A percentile compares a stretch with the other conserved stretches of the same genome.
Evolutionary conservation across 441 rosid species (phyloP).

Genomic region (Erysimum cheiri): DNA sequence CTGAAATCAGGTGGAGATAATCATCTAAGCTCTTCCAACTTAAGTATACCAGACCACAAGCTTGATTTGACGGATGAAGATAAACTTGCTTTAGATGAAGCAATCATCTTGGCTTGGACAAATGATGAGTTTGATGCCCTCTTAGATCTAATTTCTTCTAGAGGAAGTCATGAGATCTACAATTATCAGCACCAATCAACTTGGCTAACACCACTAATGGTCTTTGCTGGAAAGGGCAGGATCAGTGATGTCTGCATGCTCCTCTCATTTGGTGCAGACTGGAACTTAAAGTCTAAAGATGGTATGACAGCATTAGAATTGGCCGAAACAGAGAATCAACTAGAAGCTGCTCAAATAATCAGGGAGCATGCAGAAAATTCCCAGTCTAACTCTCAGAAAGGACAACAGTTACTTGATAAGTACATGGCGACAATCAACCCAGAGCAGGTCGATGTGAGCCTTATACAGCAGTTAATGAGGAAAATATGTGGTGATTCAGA

Average conservation of each 20-base stretch:
- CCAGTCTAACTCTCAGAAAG: slow-evolving; percentile 50
- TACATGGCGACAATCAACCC: slow-evolving; percentile 70
- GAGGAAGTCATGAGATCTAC: slow-evolving; percentile 58
- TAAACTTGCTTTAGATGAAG: slow-evolving; percentile 79
- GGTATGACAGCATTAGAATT: slow-evolving; percentile 71
- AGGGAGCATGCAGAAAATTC: slow-evolving; percentile 51
- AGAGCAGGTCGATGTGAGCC: slow-evolving; percentile 75
- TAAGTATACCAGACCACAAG: slow-evolving; percentile 47
- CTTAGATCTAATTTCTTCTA: slow-evolving; percentile 75
- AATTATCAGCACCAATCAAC: slow-evolving; percentile 76
- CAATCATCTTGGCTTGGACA: slow-evolving; percentile 82
- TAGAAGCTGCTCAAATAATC: slow-evolving; percentile 70
- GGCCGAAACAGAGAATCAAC: slow-evolving; percentile 75
- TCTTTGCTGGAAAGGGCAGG: slow-evolving; percentile 92
- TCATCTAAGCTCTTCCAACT: slow-evolving; percentile 58
- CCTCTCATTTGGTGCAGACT: slow-evolving; percentile 78
- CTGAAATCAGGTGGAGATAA: slow-evolving; percentile 63
- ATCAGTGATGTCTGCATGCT: slow-evolving; percentile 86
- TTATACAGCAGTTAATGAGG: slow-evolving; percentile 72
- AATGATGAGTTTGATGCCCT: slow-evolving; percentile 85
- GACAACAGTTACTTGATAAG: slow-evolving; percentile 63
- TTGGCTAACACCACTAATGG: slow-evolving; percentile 87
- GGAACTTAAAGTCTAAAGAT: slow-evolving; percentile 61
- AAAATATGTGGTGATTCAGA: slow-evolving; percentile 75
- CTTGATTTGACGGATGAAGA: slow-evolving; percentile 71